Evolutionary conservation across 768 basidiomycete genomes (phyloP), one percentile per base, ranked within the genome.

Genomic region (Stropharia rugosoannulata): DNA sequence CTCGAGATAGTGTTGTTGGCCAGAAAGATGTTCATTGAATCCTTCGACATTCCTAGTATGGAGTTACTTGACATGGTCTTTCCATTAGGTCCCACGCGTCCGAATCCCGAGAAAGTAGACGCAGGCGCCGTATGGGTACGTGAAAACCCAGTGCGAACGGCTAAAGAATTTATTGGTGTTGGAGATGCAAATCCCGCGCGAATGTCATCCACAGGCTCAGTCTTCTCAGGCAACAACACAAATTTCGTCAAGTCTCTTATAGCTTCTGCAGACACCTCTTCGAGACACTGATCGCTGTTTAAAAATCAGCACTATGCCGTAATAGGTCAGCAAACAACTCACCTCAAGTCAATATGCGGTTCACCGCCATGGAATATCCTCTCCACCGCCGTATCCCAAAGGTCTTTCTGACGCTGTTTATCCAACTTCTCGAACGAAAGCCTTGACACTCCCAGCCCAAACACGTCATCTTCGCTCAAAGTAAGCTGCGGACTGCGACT

Each of bases 301-400:
- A 46, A 25, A 50, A 36, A 16, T 42, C 36, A 38, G 6, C 27
- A 16, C 11, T 12, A 29, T 52, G n/a, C 16, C 11, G 32, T 40
- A 49, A 27, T 11, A 8, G 18, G 18, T 25, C 41, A 52, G 54
- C 37, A 49, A 4, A 22, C 1, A 35, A 71, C 75, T 45, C 66
- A 86, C 87, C 75, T 76, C n/a, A 89, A 70, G 49, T 80, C 73
- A 51, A 89, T 78, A 45, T 71, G 70, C 8, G 82, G 80, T 49
- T 77, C 68, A 3, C 75, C 79, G 3, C 70, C 72, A 54, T 84
- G 78, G 25, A 85, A 71, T 0, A 78, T 76, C 13, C 63, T 62
- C 0, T 62, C 58, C 48, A 62, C 42, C 2, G 55, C 62, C 10
- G 57, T 54, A 9, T 66, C 65, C 63, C 65, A 66, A 9, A 63